Conservation (phyloP, 441 rosid genomes). For the Geranium incanum region DNA sequence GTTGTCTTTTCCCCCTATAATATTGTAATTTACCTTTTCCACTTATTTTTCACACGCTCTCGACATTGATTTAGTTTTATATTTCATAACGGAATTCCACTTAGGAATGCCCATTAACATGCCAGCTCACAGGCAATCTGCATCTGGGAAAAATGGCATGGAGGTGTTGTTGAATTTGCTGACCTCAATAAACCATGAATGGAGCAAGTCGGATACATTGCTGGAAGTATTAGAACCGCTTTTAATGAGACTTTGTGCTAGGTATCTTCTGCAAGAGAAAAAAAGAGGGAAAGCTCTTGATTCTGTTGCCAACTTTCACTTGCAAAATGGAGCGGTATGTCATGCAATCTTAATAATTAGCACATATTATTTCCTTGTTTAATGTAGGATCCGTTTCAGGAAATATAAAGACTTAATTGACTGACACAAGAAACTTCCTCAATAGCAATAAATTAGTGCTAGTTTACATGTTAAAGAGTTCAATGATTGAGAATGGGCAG, state of each 20-base stretch:
- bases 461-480: conserved; percentile 1
- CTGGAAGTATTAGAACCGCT: conserved; percentile 52
- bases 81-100: background rate
- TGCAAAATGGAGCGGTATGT: conserved; percentile 96
- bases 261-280: conserved; percentile 89
- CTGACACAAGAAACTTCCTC: background rate
- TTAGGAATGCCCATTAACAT: conserved; percentile 14
- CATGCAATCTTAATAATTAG: conserved; percentile 1
- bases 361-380: background rate
- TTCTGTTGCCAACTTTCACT: conserved; percentile 94
- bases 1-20: background rate
- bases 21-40: background rate
- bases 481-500: background rate
- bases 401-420: background rate
- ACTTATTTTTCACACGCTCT: background rate
- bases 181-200: conserved; percentile 37
- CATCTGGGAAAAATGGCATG: conserved; percentile 52
- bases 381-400: background rate
- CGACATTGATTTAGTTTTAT: background rate
- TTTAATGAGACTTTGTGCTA: conserved; percentile 72
- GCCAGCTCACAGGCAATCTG: conserved; percentile 40
- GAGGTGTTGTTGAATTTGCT: conserved; percentile 60
- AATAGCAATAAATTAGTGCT: background rate
- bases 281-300: conserved; percentile 94
- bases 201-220: conserved; percentile 47